These are phyloP conservation scores for Sclerotinia subarctica DNA, from an alignment of 2,329 filamentous ascomycete species.

Conservation along the genomic window DNA sequence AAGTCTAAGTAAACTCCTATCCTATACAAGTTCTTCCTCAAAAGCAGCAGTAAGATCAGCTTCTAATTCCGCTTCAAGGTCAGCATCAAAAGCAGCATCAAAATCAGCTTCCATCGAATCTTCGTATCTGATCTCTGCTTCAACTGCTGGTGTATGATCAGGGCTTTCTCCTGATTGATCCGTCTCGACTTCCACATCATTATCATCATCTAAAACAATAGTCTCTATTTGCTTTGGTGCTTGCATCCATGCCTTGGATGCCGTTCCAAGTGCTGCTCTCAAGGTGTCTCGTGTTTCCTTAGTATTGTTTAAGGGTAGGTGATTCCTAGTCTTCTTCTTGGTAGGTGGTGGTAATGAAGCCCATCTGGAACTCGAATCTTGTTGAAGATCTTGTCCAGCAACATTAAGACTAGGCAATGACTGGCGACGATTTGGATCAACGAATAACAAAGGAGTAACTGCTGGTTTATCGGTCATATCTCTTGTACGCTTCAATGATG, in stretches of 20 bases:
- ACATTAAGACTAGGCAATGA: background rate
- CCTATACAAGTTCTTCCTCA: background rate
- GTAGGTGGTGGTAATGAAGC: slow-evolving; percentile 8
- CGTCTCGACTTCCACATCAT: background rate
- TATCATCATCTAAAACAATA: slow-evolving; percentile 12
- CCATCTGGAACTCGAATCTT: slow-evolving; percentile 1
- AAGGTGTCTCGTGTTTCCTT: slow-evolving; percentile 6
- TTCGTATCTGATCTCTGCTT: background rate
- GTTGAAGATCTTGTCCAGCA: background rate
- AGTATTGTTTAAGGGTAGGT: background rate
- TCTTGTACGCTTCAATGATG: background rate
- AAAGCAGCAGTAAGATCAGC: slow-evolving; percentile 5
- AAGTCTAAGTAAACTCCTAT: background rate
- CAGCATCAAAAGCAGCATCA: background rate
- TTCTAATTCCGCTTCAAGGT: slow-evolving; percentile 8
- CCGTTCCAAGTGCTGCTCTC: slow-evolving; percentile 1
- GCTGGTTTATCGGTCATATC: background rate
- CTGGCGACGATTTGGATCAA: background rate
- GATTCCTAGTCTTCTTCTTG: slow-evolving; percentile 1
- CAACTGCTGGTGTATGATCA: background rate
- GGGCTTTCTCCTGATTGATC: slow-evolving; percentile 7
- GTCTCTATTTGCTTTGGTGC: background rate
- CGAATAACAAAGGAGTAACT: background rate
- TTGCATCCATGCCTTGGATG: slow-evolving; percentile 7
- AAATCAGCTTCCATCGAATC: background rate